Percentiles rank a stretch among this genome's conserved stretches.
phyloP scores from a whole-genome alignment of 352 stramenopile species.

The Blastocystis sp. region DNA sequence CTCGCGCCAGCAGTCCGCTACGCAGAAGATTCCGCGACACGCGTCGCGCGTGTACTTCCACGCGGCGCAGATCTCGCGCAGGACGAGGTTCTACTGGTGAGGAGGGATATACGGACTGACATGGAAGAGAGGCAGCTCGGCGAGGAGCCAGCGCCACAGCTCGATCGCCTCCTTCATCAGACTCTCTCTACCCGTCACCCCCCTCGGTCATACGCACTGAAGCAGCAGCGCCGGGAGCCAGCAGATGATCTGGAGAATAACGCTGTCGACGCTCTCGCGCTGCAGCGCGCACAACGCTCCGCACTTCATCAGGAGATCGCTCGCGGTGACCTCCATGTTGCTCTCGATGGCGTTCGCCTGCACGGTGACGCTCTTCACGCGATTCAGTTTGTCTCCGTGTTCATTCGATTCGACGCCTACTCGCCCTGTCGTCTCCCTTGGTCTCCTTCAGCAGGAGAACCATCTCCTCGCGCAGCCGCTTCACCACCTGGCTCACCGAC shows the following conservation, averaged over 20 bases:
- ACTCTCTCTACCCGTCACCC: not conserved
- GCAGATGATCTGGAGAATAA: conserved; percentile 34
- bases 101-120: not conserved
- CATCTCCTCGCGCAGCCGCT: not conserved
- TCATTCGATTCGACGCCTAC: not conserved
- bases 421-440: not conserved
- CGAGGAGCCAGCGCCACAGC: conserved; percentile 37
- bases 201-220: not conserved
- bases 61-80: conserved; percentile 3
- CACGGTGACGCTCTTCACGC: not conserved
- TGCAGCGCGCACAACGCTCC: not conserved
- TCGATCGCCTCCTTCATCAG: conserved; percentile 18
- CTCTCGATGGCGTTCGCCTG: not conserved
- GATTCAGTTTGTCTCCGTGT: not conserved
- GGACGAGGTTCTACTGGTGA: not conserved
- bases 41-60: not conserved
- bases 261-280: not conserved
- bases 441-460: not conserved
- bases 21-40: conserved; percentile 20
- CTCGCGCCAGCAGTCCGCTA: conserved; percentile 32
- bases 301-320: conserved; percentile 24
- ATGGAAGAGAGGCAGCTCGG: conserved; percentile 22
- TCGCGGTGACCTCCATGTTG: not conserved
- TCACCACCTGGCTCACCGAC: not conserved
- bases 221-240: conserved; percentile 7